Conservation (phyloP, 257 asterid species). For the Henckelia pumila region DNA sequence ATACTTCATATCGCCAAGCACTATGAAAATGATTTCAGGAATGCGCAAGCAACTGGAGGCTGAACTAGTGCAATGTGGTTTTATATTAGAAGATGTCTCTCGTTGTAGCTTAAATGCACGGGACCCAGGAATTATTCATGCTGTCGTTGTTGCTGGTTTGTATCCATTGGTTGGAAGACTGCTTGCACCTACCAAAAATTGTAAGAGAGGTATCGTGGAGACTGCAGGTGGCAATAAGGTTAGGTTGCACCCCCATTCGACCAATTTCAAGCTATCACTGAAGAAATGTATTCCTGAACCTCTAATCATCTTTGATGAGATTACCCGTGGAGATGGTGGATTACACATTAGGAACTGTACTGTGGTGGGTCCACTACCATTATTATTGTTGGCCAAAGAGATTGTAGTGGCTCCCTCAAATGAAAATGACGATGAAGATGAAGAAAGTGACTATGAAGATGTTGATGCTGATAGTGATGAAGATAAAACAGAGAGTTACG, state of each 20-base stretch:
- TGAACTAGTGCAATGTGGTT: slow-evolving; percentile 57
- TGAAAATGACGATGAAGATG: slow-evolving; percentile 44
- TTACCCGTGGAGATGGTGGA: slow-evolving; percentile 83
- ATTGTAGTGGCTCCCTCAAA: slow-evolving; percentile 64
- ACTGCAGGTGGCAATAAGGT: slow-evolving; percentile 78
- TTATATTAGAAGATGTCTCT: slow-evolving; percentile 52
- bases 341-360: slow-evolving; percentile 60
- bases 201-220: slow-evolving; percentile 47
- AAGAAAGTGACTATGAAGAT: slow-evolving; percentile 41
- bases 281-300: slow-evolving; percentile 36
- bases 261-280: slow-evolving; percentile 41
- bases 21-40: slow-evolving; percentile 66
- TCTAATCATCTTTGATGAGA: slow-evolving; percentile 69
- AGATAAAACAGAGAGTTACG: slow-evolving; percentile 27
- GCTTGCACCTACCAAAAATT: slow-evolving; percentile 40
- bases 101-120: slow-evolving; percentile 61
- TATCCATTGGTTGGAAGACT: slow-evolving; percentile 87
- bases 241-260: slow-evolving; percentile 61
- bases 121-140: slow-evolving; percentile 76
- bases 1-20: slow-evolving; percentile 57
- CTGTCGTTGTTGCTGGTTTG: slow-evolving; percentile 72
- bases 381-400: slow-evolving; percentile 72
- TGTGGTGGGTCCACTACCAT: slow-evolving; percentile 67
- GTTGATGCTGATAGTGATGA: slow-evolving; percentile 40
- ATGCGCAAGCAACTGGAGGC: slow-evolving; percentile 70